Percentiles rank a stretch among this genome's conserved stretches.
Evolutionary conservation across 2,329 filamentous ascomycete species (phyloP).

Genomic region (Neofusicoccum sp.): DNA sequence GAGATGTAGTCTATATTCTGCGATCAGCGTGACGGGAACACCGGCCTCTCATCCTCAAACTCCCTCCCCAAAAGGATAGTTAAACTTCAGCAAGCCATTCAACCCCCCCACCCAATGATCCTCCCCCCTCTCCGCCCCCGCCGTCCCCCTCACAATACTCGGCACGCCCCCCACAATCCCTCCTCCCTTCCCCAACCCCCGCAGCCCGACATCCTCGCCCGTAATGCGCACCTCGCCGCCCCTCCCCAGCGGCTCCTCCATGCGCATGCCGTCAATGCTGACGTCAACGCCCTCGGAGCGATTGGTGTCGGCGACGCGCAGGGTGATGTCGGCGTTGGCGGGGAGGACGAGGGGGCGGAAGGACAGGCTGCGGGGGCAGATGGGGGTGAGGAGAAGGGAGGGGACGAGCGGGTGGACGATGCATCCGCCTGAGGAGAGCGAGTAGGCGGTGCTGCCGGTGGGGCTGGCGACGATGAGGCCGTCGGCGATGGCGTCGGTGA

Average conservation of each 20-base stretch:
- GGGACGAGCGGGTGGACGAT: slow-evolving; percentile 94
- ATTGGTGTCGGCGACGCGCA: slow-evolving; percentile 72
- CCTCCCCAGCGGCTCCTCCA: slow-evolving; percentile 40
- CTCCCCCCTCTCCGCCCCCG: slow-evolving; percentile 56
- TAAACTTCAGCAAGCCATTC: slow-evolving; percentile 94
- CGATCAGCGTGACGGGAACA: background rate
- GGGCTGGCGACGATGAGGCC: slow-evolving; percentile 94
- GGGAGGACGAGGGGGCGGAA: slow-evolving; percentile 92
- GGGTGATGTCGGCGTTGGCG: slow-evolving; percentile 78
- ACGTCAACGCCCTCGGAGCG: slow-evolving; percentile 53
- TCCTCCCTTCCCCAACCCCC: slow-evolving; percentile 46
- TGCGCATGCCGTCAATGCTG: slow-evolving; percentile 51
- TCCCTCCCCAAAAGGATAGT: slow-evolving; percentile 85
- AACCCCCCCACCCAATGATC: slow-evolving; percentile 96
- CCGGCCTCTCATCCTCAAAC: background rate
- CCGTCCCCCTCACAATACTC: slow-evolving; percentile 74
- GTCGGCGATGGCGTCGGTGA: slow-evolving; percentile 93
- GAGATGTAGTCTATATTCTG: background rate
- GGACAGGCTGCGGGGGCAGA: slow-evolving; percentile 87
- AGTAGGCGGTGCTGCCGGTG: slow-evolving; percentile 94
- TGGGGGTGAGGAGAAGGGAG: slow-evolving; percentile 86
- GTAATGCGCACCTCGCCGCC: slow-evolving; percentile 80
- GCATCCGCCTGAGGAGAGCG: slow-evolving; percentile 85
- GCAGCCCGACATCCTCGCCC: slow-evolving; percentile 72
- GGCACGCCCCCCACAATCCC: slow-evolving; percentile 80